phyloP scores from a whole-genome alignment of 2,329 filamentous ascomycete genomes.

The Colletotrichum orchidophilum region DNA sequence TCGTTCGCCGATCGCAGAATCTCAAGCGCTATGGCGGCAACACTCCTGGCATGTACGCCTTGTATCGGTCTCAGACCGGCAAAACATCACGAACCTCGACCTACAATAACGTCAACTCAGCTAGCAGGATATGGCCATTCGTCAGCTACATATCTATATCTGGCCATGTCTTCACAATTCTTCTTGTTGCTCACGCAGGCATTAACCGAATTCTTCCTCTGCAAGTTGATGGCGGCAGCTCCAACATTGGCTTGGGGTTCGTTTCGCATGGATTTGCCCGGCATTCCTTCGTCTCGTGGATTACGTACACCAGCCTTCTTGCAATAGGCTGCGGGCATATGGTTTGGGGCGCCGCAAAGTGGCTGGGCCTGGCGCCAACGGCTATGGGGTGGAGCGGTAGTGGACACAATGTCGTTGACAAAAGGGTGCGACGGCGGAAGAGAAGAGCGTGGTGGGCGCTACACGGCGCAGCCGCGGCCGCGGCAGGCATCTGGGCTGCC shows the following conservation, averaged over 20 bases:
- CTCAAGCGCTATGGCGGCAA: constrained; percentile 79
- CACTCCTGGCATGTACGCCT: constrained; percentile 59
- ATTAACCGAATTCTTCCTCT: constrained; percentile 82
- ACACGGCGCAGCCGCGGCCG: constrained; percentile 68
- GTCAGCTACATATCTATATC: constrained; percentile 75
- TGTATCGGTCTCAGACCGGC: constrained; percentile 45
- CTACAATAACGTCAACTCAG: constrained; percentile 37
- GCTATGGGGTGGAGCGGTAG: constrained; percentile 57
- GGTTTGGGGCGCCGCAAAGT: constrained; percentile 86
- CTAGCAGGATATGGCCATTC: constrained; percentile 69
- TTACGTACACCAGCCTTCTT: constrained; percentile 76
- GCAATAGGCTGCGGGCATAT: constrained; percentile 78
- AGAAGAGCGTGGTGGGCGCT: constrained; percentile 77
- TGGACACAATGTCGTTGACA: constrained; percentile 56
- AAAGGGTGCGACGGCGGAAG: constrained; percentile 60
- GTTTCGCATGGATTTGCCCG: constrained; percentile 86
- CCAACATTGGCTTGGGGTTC: constrained; percentile 85
- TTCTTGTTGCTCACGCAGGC: constrained; percentile 76
- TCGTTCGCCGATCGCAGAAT: constrained; percentile 78
- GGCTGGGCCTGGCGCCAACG: constrained; percentile 73
- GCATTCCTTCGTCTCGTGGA: constrained; percentile 72
- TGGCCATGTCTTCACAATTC: constrained; percentile 74
- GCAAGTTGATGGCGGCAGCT: constrained; percentile 81
- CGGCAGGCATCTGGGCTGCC: constrained; percentile 79
- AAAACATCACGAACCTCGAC: constrained; percentile 43